A percentile compares a stretch with the other conserved stretches of the same genome.
These are phyloP conservation scores for Austroboletus olivaceoglutinosus DNA, from an alignment of 1,284 basidiomycete species.

Conservation along the genomic window DNA sequence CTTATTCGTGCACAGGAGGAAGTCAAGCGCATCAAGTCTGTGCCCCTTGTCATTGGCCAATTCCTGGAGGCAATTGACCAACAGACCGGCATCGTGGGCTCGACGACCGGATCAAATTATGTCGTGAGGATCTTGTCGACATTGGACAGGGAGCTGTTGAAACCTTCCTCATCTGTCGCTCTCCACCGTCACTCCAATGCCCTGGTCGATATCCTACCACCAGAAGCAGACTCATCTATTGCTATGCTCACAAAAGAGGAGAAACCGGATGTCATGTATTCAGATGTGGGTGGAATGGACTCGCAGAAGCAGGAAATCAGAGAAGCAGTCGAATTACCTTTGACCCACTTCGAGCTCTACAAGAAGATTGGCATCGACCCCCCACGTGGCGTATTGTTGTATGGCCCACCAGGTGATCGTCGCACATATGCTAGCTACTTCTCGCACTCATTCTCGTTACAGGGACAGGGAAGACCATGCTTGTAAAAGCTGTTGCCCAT, in stretches of 20 bases:
- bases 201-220: slow-evolving; percentile 96
- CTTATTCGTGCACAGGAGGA: slow-evolving; percentile 98
- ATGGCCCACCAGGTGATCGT: slow-evolving; percentile 72
- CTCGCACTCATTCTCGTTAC: slow-evolving; percentile 7
- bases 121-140: slow-evolving; percentile 98
- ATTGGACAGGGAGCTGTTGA: slow-evolving; percentile 94
- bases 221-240: slow-evolving; percentile 98
- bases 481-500: slow-evolving; percentile 97
- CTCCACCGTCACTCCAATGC: slow-evolving; percentile 99
- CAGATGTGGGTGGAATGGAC: slow-evolving; percentile 97
- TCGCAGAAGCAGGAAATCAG: slow-evolving; percentile 98
- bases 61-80: slow-evolving; percentile 99
- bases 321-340: slow-evolving; percentile 97
- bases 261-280: slow-evolving; percentile 88
- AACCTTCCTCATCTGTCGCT: slow-evolving; percentile 95
- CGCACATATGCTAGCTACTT: not conserved
- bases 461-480: slow-evolving; percentile 99
- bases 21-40: slow-evolving; percentile 98
- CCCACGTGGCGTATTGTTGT: slow-evolving; percentile 81
- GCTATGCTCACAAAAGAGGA: slow-evolving; percentile 92
- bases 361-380: slow-evolving; percentile 99
- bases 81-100: slow-evolving; percentile 95
- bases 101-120: slow-evolving; percentile 98
- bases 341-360: slow-evolving; percentile 97
- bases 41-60: slow-evolving; percentile 99